Evolutionary conservation across 306 rosid species (phyloP).

Genomic region (Cicer chorassanicum): DNA sequence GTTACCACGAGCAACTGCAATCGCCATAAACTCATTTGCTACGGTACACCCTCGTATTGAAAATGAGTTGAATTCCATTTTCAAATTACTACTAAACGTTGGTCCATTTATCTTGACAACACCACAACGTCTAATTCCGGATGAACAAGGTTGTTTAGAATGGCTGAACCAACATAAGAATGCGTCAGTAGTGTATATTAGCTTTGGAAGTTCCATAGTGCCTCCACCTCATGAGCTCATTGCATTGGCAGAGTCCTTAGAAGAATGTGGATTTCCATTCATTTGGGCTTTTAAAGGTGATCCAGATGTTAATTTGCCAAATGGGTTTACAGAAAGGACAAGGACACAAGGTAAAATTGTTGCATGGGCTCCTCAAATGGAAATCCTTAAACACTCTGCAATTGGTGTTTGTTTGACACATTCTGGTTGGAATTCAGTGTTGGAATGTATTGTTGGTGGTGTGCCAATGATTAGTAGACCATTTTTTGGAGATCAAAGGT

Average conservation of each 20-base stretch:
- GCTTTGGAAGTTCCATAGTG: conserved; percentile 59
- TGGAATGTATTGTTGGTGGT: conserved; percentile 68
- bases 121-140: conserved; percentile 34
- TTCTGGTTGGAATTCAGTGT: conserved; percentile 72
- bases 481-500: conserved; percentile 63
- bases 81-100: conserved; percentile 50
- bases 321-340: conserved; percentile 46
- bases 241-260: conserved; percentile 60
- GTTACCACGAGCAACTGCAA: conserved; percentile 62
- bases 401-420: conserved; percentile 63
- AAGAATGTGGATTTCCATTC: conserved; percentile 53
- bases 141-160: conserved; percentile 51
- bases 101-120: conserved; percentile 67
- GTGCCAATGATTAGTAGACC: conserved; percentile 76
- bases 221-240: conserved; percentile 64
- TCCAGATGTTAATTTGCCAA: conserved; percentile 50
- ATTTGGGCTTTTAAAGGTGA: conserved; percentile 68
- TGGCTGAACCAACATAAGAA: conserved; percentile 59
- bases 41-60: conserved; percentile 42
- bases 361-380: conserved; percentile 67
- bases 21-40: conserved; percentile 68
- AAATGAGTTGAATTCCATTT: conserved; percentile 44
- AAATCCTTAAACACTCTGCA: conserved; percentile 52
- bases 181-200: conserved; percentile 58
- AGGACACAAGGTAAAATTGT: conserved; percentile 56